Evolutionary conservation across 2,329 filamentous ascomycete species (phyloP), one percentile per base, ranked within the genome.

Genomic region (Penicillium hordei): DNA sequence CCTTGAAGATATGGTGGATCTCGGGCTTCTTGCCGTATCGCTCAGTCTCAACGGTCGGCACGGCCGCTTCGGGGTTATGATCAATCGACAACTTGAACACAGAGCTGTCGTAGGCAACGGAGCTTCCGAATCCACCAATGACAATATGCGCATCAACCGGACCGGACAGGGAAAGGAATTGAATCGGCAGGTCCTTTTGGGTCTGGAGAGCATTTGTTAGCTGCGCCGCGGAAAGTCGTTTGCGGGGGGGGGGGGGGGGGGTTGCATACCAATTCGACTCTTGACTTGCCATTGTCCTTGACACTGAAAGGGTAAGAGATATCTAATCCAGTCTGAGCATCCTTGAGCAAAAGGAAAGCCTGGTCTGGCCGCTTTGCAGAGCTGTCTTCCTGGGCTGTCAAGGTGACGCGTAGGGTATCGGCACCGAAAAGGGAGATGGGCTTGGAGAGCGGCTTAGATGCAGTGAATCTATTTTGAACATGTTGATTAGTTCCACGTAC

Each of bases 1-100:
- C 76, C 63, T 86, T 87, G 86, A 97, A 99, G 68, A 89, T 90
- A 80, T 99, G 94, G 79, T 91, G 85, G 72, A 99, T 97, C 77
- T 95, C 89, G 10, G 86, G 80, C 65, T 87, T 85, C 78, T 91
- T 90, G 72, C 89, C 89, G 76, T 96, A 97, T 76, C 93, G 89
- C 64, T 93, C 77, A 10, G 90, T 86, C 67, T 90, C 83, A 68
- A 86, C 84, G 55, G 81, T 76, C 21, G 86, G 81, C 17, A 85
- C 72, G 2, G 89, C 82, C 4, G 80, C 76, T 68, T 82, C 84
- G 51, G 86, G 73, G 70, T 93, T 88, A 55, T 81, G 81, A 62
- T 83, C 77, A 54, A 96, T 76, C 46, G 84, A 77, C 29, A 97
- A 77, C 64, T 90, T 82, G 79, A 97, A 97, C 34, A 87, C 83